These are phyloP conservation scores for Russula lepida DNA, from an alignment of 768 basidiomycete genomes.

Conservation along the genomic window DNA sequence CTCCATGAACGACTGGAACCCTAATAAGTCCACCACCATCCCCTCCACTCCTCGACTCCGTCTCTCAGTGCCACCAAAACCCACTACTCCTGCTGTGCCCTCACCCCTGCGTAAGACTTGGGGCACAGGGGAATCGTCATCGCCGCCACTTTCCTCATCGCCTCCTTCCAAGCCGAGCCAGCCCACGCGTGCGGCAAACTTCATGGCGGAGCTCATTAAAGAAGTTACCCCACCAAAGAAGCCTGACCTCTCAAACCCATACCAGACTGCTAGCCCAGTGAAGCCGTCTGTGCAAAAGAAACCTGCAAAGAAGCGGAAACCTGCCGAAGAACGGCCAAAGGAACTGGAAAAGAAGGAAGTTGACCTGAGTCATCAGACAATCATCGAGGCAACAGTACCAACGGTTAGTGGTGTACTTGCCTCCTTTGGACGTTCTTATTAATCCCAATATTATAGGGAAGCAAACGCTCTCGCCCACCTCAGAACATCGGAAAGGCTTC, in stretches of 20 bases:
- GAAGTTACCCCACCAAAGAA: constrained; percentile 56
- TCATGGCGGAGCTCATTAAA: constrained; percentile 63
- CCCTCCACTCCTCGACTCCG: constrained; percentile 23
- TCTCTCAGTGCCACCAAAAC: constrained; percentile 32
- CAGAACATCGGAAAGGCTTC: constrained; percentile 38
- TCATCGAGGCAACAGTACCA: constrained; percentile 72
- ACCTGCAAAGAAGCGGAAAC: constrained; percentile 24
- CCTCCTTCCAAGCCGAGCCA: constrained; percentile 28
- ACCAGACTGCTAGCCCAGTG: constrained; percentile 67
- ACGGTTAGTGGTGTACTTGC: constrained; percentile 38
- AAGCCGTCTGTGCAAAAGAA: constrained; percentile 29
- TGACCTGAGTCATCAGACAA: constrained; percentile 47
- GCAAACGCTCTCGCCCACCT: constrained; percentile 71
- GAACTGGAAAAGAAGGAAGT: constrained; percentile 23
- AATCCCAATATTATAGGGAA: constrained; percentile 42
- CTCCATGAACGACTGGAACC: constrained; percentile 16
- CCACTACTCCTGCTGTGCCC: constrained; percentile 55
- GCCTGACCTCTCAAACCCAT: constrained; percentile 68
- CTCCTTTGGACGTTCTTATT: background rate
- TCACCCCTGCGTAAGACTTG: constrained; percentile 73
- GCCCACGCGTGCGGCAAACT: constrained; percentile 58
- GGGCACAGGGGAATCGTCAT: constrained; percentile 37
- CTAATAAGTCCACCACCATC: constrained; percentile 8
- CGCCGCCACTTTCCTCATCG: constrained; percentile 27
- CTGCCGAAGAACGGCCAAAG: constrained; percentile 22